phyloP scores from a whole-genome alignment of 23 red algal genomes.

The Agarophyton chilense region DNA sequence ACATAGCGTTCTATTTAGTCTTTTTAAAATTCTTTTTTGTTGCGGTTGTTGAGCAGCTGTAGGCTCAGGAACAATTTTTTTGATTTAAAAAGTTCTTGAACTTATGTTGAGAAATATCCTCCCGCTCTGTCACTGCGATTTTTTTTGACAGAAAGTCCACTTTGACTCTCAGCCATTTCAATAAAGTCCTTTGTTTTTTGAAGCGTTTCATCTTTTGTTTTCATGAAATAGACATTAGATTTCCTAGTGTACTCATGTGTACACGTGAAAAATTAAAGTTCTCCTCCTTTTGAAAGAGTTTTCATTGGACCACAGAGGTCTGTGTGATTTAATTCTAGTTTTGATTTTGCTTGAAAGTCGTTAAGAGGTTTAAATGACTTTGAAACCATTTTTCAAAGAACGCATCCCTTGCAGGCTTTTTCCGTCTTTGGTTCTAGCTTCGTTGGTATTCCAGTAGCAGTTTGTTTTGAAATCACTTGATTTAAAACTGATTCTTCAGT shows the following conservation, averaged over 20 bases:
- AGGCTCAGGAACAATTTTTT: background rate
- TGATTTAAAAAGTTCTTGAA: background rate
- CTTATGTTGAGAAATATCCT: background rate
- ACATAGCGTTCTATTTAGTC: background rate
- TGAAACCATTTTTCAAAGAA: no score
- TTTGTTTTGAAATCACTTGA: background rate
- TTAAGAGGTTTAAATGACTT: no score
- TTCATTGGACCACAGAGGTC: no score
- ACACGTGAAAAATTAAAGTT: slow-evolving; percentile 41
- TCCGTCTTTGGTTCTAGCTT: no score
- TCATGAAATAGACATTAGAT: background rate
- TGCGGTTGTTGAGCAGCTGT: background rate
- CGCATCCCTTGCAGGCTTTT: no score
- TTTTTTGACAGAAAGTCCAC: background rate
- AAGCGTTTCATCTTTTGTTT: background rate
- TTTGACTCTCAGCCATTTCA: background rate
- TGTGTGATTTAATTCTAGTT: no score
- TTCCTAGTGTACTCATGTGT: no score
- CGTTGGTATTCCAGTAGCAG: no score
- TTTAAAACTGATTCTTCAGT: background rate
- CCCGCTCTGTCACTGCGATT: background rate
- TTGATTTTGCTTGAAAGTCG: no score
- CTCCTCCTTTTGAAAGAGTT: no score
- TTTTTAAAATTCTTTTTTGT: background rate
- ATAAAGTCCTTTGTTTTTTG: background rate